Base-by-base conservation (phyloP, 1,139 yeast genomes). In the Candida sojae region DNA sequence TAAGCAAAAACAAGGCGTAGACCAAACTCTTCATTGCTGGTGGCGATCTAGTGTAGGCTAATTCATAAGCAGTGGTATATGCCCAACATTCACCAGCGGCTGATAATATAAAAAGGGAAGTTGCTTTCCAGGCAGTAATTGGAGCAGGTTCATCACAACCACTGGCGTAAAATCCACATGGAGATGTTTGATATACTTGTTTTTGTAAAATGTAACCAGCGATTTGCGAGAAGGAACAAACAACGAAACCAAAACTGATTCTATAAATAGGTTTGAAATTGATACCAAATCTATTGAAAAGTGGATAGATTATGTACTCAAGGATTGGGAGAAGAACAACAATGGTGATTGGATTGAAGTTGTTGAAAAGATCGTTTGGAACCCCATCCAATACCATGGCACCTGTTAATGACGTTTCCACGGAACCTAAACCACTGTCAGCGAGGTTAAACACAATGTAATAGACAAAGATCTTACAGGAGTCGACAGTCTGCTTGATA, bases 81-180 rank as follows among this genome's bases (percentile, higher is more conserved):
- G 88, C 85, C 58, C 84, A 84, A 69, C 88, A 83, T 66, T 85
- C 91, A 50, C 87, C 82, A 25, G 79, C 71, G 33, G 89, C 89
- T 48, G 82, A 79, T 43, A 83, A 63, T 39, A 79, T 71, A 60
- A 78, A 84, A 52, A 80, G 68, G 26, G 73, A 62, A 31, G 75
- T 68, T 51, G 79, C 84, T 48, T 70, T 69, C 86, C 86, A 81
- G 12, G 83, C 84, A 40, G 77, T 64, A 31, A 82, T 65, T 30
- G 84, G 83, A 26, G 84, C 71, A n/a, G 59, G 59, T 5, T 72
- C 73, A 29, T 63, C 64, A 73, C 87, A 83, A 29, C 71, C 74
- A 9, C 82, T 72, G 36, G 79, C 78, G 25, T 61, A 56, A 54
- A 69, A 53, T 6, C 77, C 77, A 64, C 77, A 71, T n/a, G 76